Conservation (phyloP, 768 basidiomycete genomes). For the Suillus weaverae region DNA sequence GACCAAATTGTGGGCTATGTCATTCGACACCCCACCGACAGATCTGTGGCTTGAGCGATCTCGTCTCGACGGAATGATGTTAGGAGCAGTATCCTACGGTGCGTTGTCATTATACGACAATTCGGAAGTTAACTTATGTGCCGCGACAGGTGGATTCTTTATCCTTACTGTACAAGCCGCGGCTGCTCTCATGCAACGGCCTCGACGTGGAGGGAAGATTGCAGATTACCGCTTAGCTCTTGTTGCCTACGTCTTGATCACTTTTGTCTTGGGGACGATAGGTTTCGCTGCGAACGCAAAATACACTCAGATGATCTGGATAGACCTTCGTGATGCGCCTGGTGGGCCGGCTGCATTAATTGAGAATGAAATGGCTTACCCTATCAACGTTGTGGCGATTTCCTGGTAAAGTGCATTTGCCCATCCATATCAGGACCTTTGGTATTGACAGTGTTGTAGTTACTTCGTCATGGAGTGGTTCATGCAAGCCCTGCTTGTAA, state of each 20-base stretch:
- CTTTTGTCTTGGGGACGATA: conserved; percentile 8
- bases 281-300: conserved; percentile 16
- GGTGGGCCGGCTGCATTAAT: conserved; percentile 12
- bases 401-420: conserved; percentile 6
- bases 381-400: conserved; percentile 12
- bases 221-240: background rate
- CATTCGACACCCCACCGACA: background rate
- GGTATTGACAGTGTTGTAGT: conserved; percentile 5
- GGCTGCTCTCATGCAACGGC: background rate
- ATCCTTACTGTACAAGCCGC: background rate
- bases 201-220: background rate
- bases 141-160: background rate
- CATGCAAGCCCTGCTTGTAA: background rate
- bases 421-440: background rate
- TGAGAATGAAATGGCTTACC: conserved; percentile 3
- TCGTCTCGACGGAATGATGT: conserved; percentile 7
- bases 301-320: conserved; percentile 23
- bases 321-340: conserved; percentile 18
- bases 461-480: conserved; percentile 18
- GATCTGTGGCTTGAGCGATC: background rate
- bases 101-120: background rate
- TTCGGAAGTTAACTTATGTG: background rate
- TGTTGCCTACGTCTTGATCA: conserved; percentile 7
- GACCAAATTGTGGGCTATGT: background rate
- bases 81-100: conserved; percentile 12